Percentiles rank a stretch among this genome's conserved stretches.
Conservation (phyloP, 2,329 filamentous ascomycete species). For the Colletotrichum higginsianum region DNA sequence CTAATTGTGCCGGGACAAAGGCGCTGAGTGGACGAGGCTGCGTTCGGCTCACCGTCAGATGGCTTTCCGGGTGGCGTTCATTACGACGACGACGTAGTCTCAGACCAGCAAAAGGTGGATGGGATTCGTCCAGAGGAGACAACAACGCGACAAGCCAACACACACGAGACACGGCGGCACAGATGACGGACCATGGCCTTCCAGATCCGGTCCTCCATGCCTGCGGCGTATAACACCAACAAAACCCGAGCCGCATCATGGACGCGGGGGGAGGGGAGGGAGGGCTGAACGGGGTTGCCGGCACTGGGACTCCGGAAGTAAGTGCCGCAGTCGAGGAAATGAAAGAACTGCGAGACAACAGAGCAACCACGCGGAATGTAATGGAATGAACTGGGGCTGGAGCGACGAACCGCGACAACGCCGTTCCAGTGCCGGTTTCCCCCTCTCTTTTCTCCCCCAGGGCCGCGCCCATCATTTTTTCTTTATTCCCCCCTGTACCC, state of each 20-base stretch:
- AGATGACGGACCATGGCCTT: conserved; percentile 30
- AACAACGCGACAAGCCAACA: neutral
- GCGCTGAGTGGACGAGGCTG: conserved; percentile 30
- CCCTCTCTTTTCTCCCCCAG: neutral
- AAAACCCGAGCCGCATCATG: conserved; percentile 41
- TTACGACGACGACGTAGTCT: conserved; percentile 37
- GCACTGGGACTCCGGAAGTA: neutral
- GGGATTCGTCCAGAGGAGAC: conserved; percentile 23
- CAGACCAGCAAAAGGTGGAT: conserved; percentile 22
- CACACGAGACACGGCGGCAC: conserved; percentile 33
- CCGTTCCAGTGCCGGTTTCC: conserved; percentile 27
- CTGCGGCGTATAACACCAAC: conserved; percentile 12
- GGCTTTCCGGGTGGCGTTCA: conserved; percentile 40
- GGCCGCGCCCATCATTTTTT: neutral
- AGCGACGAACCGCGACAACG: conserved; percentile 34
- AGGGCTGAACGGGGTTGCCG: neutral
- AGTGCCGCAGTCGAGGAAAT: neutral
- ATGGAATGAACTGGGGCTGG: conserved; percentile 29
- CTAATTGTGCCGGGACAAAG: conserved; percentile 27
- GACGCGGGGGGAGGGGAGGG: neutral
- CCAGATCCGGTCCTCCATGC: conserved; percentile 20
- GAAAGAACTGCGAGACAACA: neutral
- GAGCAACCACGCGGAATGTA: conserved; percentile 1
- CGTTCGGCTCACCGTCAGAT: conserved; percentile 42
- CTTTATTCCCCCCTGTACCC: neutral